Conservation (phyloP, 1,284 basidiomycete genomes). For the Trametes versicolor region DNA sequence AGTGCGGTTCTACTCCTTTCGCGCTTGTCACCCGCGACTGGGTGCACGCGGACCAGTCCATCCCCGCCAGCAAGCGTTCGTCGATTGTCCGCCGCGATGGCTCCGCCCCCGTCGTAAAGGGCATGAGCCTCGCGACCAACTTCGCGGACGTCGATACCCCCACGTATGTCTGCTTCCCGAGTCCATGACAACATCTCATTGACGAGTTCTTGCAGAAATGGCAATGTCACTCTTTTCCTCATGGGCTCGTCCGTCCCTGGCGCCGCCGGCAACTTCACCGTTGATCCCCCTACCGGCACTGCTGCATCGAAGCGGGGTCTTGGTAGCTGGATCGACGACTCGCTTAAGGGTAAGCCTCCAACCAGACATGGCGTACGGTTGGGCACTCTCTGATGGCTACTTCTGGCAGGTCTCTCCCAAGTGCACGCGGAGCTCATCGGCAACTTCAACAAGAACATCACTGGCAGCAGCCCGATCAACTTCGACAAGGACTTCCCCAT, state of each 20-base stretch:
- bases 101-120: constrained; percentile 49
- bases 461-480: constrained; percentile 24
- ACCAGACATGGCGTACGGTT: background rate
- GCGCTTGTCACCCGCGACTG: constrained; percentile 57
- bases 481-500: constrained; percentile 51
- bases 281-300: constrained; percentile 32
- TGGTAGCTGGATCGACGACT: constrained; percentile 20
- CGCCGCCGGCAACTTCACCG: constrained; percentile 46
- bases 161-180: constrained; percentile 33
- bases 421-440: constrained; percentile 6
- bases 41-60: constrained; percentile 52
- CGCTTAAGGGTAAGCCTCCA: constrained; percentile 5
- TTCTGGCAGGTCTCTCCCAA: constrained; percentile 15
- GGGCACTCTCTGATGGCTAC: background rate
- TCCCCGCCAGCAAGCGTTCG: constrained; percentile 47
- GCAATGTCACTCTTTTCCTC: constrained; percentile 52
- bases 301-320: constrained; percentile 25
- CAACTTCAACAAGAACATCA: constrained; percentile 37
- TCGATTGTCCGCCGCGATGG: constrained; percentile 49
- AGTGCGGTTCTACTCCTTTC: constrained; percentile 62
- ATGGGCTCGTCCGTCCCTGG: constrained; percentile 52
- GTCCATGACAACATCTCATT: background rate
- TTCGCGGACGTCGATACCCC: constrained; percentile 55
- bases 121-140: constrained; percentile 54
- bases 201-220: constrained; percentile 36